These are phyloP conservation scores for Drechmeria coniospora DNA, from an alignment of 2,329 filamentous ascomycete genomes.

Conservation along the genomic window DNA sequence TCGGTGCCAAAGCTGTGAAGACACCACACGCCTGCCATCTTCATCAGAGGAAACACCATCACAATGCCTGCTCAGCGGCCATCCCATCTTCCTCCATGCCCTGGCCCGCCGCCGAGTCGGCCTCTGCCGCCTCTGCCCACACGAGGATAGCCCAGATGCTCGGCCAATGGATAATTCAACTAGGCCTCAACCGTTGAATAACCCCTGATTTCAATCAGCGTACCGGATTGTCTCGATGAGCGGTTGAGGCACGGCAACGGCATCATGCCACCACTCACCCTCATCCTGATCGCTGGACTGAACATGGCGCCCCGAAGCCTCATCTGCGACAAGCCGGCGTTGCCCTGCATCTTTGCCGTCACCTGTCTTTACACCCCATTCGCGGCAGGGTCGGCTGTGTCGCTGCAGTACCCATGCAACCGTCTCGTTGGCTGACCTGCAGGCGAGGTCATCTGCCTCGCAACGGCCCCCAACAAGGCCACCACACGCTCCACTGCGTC, in stretches of 20 bases:
- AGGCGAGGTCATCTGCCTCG: slow-evolving; percentile 6
- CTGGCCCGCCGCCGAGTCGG: slow-evolving; percentile 47
- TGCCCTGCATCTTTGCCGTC: slow-evolving; percentile 4
- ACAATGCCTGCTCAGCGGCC: slow-evolving; percentile 44
- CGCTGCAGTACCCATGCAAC: too few species aligned
- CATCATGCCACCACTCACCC: too few species aligned
- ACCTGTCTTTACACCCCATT: slow-evolving; percentile 2
- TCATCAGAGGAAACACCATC: slow-evolving; percentile 7
- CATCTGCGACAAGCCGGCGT: too few species aligned
- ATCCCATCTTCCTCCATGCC: slow-evolving; percentile 52
- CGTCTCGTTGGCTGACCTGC: too few species aligned
- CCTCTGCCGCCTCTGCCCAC: slow-evolving; percentile 52
- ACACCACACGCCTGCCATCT: slow-evolving; percentile 5
- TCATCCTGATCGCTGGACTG: too few species aligned
- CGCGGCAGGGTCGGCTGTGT: slow-evolving; percentile 6
- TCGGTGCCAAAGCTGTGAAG: not conserved
- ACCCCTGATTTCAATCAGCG: too few species aligned
- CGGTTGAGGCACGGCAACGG: too few species aligned
- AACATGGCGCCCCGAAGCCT: too few species aligned
- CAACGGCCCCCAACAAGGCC: slow-evolving; percentile 2
- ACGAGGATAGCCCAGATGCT: slow-evolving; percentile 26
- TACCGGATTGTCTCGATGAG: too few species aligned
- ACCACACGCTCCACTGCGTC: slow-evolving; percentile 2
- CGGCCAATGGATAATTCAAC: not conserved
- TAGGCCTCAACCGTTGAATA: too few species aligned